Base-by-base conservation (phyloP, 371 early-diverging fungal species). In the Mucor irregularis region DNA sequence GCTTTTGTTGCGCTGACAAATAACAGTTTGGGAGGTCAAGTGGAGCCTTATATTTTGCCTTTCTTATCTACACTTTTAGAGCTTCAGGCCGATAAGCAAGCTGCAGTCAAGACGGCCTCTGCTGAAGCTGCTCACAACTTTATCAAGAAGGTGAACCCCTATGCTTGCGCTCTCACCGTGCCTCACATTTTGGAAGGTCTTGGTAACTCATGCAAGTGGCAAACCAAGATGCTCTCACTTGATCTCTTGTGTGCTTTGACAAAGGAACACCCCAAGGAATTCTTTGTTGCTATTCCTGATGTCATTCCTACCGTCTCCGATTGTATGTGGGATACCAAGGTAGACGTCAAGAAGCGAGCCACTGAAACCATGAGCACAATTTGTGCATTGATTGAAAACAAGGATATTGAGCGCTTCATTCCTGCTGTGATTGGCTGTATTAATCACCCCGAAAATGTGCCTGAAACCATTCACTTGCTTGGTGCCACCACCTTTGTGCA, bases 401-500 rank as follows among this genome's bases (percentile, higher is more conserved):
- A 81, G 62, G 87, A 86, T 75, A 74, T 86, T 59, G 83, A 76
- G 37, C 78, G 79, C 38, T 84, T 84, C 66, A 80, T 86, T 56
- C 84, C 83, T 31, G 78, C 76, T 54, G 74, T 86, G 25, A 84
- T 86, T 40, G 65, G 64, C 33, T 85, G 83, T 66, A 85, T 85
- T 66, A 81, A 83, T 62, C 71, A 83, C 55, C 85, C 87, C 22
- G 84, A 85, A 34, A 81, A 84, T n/a, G 84, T 84, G 6, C 75
- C 87, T 47, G 83, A 83, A 44, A 83, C 82, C 54, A 83, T 85
- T 58, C 82, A 84, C 63, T 73, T 78, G 69, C 69, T 87, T 14
- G 83, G 81, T 57, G 82, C 84, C n/a, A 85, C 84, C 44, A 87
- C 86, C 25, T 92, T 92, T 58, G 90, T 92, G 25, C 83, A 82